Evolutionary conservation across 768 basidiomycete species (phyloP), one percentile per base, ranked within the genome.

Genomic region (Mycena rebaudengoi): DNA sequence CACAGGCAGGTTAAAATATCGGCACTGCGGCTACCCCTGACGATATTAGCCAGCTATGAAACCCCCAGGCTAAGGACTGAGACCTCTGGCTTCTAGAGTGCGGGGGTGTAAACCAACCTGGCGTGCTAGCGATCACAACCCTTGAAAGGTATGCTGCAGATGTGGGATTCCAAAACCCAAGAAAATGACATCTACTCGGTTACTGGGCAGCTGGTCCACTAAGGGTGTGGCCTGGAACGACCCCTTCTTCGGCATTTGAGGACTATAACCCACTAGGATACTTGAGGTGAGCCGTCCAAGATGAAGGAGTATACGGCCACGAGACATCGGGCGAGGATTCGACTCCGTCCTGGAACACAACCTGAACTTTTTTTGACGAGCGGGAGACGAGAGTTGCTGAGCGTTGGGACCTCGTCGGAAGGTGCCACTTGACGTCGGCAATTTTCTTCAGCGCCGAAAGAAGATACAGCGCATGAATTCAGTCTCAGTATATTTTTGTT

Each of bases 301-400:
- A 79, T 84, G 69, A 83, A 83, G 71, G 91, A 92, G 71, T 87
- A 89, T 69, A 84, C 86, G 16, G 83, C 82, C 64, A 84, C 85
- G 12, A 83, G 91, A 1, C 93, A 95, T 73, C 86, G 88, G 57
- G 84, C 85, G 5, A 81, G 85, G 63, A 88, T 93, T 86, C 86
- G 35, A 83, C 85, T 40, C 75, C 94, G 33, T 81, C 82, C 26
- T 95, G 92, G 92, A 84, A 89, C 64, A 72, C 77, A 5, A 87
- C 91, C 60, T 88, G 89, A 1, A 83, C n/a, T 85, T 69, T 75
- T 90, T 26, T 80, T 93, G 23, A 92, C 93, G 5, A 91, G 88
- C 68, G 94, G 91, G 87, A 88, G 63, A 85, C 85, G 67, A 92
- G 94, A 20, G 83, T 84, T 4, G 88, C 94, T 18, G 88, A 90